Base-by-base conservation (phyloP, 2,329 filamentous ascomycete species). In the Trichoderma sp. region DNA sequence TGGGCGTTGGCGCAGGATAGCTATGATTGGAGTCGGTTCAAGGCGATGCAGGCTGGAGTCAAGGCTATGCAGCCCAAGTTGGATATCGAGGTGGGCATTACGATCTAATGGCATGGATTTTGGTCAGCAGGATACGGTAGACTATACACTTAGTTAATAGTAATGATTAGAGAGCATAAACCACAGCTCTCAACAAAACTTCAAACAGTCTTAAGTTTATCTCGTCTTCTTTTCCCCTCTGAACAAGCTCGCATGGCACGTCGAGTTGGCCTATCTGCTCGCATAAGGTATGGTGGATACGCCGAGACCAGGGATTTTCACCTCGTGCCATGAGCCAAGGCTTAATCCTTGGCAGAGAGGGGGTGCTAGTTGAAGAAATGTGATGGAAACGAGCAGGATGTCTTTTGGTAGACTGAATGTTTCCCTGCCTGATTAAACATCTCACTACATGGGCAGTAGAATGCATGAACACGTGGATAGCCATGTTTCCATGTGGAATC, bases 1-100 rank as follows among this genome's bases (percentile, higher is more conserved):
- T 89, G 87, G 87, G 85, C 83, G 43, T 75, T 89, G 72, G 86
- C 81, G 0, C 83, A 87, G 75, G 87, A 89, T 68, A 82, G 79
- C 69, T 61, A 80, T 26, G 80, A 83, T 72, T 84, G 81, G 80
- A 79, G 76, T 60, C 85, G 83, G 72, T 75, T 88, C 32, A 81
- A 79, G 76, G 81, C 81, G 1, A 82, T 88, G 78, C 80, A 82
- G 73, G 68, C 36, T 4, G 74, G 73, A 30, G 57, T 75, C 14
- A 62, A 30, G 26, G 53, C 34, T 3, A 15, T 69, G 66, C 34
- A 69, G 26, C 26, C 36, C 47, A 15, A 26, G 64, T 9, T 14
- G 30, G 64, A 43, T 28, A 14, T 36, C 1, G 63, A 66, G 18
- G 18, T 26, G 9, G 47, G 4, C 21, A 1, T n/a, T 5, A 39